phyloP scores from a whole-genome alignment of 768 basidiomycete species.

The Suillus spraguei region DNA sequence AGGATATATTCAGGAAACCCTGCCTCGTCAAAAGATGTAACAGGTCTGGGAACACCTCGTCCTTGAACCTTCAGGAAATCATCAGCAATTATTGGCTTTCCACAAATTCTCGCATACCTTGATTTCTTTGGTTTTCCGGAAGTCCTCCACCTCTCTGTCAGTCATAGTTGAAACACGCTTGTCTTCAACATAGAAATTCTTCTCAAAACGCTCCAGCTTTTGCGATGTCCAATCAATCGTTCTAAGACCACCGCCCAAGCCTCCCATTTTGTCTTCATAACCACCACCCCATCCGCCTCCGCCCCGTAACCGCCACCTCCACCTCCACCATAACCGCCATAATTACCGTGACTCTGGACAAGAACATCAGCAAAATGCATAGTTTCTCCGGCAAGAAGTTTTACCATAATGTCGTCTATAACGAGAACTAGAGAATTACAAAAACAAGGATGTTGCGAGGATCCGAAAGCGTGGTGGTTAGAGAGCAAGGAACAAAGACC shows the following conservation, averaged over 20 bases:
- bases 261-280: constrained; percentile 70
- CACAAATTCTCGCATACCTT: constrained; percentile 49
- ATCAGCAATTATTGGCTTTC: constrained; percentile 7
- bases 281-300: constrained; percentile 35
- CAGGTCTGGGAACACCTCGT: constrained; percentile 82
- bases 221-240: constrained; percentile 82
- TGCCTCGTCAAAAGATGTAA: constrained; percentile 90
- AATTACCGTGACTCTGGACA: constrained; percentile 34
- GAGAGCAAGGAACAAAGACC: constrained; percentile 9
- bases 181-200: constrained; percentile 97
- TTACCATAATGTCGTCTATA: constrained; percentile 12
- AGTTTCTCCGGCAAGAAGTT: not conserved
- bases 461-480: constrained; percentile 9
- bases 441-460: not conserved
- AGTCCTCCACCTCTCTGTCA: constrained; percentile 89
- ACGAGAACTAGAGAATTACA: not conserved
- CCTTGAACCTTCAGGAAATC: constrained; percentile 74
- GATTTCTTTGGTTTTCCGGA: constrained; percentile 83
- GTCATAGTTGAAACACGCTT: constrained; percentile 74
- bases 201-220: constrained; percentile 87
- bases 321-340: constrained; percentile 37
- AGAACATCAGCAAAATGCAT: constrained; percentile 9
- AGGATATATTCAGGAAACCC: constrained; percentile 97
- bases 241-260: constrained; percentile 80
- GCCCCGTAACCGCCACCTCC: constrained; percentile 34